These are phyloP conservation scores for Backusella morwellensis DNA, from an alignment of 192 early-diverging fungal species.

Conservation along the genomic window DNA sequence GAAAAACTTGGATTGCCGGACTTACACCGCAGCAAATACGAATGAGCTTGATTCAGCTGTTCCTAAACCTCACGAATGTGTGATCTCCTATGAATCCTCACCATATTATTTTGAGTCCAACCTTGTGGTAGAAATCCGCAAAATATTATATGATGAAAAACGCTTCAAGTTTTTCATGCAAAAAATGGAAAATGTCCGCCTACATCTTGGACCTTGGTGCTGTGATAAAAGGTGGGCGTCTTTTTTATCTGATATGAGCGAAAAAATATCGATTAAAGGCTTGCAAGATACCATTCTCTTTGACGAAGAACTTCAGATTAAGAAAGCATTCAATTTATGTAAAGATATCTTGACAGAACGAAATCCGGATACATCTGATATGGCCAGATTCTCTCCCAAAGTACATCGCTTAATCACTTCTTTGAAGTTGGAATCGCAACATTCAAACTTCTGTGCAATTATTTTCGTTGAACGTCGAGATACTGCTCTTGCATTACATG, in stretches of 20 bases:
- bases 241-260: slow-evolving; percentile 27
- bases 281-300: background rate
- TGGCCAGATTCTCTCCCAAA: slow-evolving; percentile 58
- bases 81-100: slow-evolving; percentile 47
- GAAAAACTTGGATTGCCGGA: slow-evolving; percentile 45
- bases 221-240: slow-evolving; percentile 64
- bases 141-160: slow-evolving; percentile 26
- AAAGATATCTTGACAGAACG: background rate
- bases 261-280: background rate
- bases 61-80: slow-evolving; percentile 39
- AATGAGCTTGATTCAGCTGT: slow-evolving; percentile 27
- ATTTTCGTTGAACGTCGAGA: slow-evolving; percentile 77
- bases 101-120: slow-evolving; percentile 38
- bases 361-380: slow-evolving; percentile 28
- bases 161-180: slow-evolving; percentile 40
- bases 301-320: background rate
- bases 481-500: slow-evolving; percentile 54
- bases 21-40: slow-evolving; percentile 51
- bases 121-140: slow-evolving; percentile 36
- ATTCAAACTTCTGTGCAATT: slow-evolving; percentile 74
- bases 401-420: slow-evolving; percentile 63
- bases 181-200: slow-evolving; percentile 35
- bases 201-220: slow-evolving; percentile 77
- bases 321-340: background rate
- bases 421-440: slow-evolving; percentile 33